Percentiles rank a stretch among this genome's conserved stretches.
phyloP scores from a whole-genome alignment of 306 rosid species.

The Cucumis hystrix region DNA sequence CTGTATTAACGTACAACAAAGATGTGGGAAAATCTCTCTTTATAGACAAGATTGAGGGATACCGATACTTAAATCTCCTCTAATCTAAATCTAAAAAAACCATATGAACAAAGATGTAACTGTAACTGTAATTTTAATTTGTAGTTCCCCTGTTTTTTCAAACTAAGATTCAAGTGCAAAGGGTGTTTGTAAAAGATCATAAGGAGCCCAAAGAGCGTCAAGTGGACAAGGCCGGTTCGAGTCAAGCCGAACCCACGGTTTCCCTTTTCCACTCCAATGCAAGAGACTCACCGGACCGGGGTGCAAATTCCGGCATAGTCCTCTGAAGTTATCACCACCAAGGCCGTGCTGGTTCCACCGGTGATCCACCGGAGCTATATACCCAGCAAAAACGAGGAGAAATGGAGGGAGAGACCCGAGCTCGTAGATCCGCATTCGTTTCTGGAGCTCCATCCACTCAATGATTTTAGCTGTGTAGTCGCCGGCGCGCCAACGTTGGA shows the following conservation, averaged over 20 bases:
- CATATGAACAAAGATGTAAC: neutral
- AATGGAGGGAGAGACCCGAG: conserved; percentile 90
- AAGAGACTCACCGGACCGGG: conserved; percentile 82
- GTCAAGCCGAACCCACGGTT: conserved; percentile 91
- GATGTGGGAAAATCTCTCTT: neutral
- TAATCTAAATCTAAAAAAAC: neutral
- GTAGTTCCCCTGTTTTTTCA: neutral
- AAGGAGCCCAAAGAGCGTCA: conserved; percentile 91
- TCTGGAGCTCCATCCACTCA: conserved; percentile 98
- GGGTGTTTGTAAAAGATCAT: conserved; percentile 57
- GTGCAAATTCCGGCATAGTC: conserved; percentile 71
- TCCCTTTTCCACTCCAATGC: conserved; percentile 99
- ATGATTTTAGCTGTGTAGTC: conserved; percentile 62
- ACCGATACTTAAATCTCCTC: conserved; percentile 3
- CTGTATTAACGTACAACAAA: neutral
- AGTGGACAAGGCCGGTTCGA: conserved; percentile 71
- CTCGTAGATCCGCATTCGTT: conserved; percentile 89
- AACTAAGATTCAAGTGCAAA: conserved; percentile 47
- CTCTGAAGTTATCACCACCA: conserved; percentile 83
- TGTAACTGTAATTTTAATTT: neutral
- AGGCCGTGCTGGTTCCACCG: conserved; percentile 97
- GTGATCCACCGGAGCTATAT: conserved; percentile 68
- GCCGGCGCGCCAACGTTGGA: conserved; percentile 62
- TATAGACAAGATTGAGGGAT: conserved; percentile 4
- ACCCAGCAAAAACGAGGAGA: conserved; percentile 71